These are phyloP conservation scores for Lojkania enalia DNA, from an alignment of 2,329 filamentous ascomycete species.

Conservation along the genomic window DNA sequence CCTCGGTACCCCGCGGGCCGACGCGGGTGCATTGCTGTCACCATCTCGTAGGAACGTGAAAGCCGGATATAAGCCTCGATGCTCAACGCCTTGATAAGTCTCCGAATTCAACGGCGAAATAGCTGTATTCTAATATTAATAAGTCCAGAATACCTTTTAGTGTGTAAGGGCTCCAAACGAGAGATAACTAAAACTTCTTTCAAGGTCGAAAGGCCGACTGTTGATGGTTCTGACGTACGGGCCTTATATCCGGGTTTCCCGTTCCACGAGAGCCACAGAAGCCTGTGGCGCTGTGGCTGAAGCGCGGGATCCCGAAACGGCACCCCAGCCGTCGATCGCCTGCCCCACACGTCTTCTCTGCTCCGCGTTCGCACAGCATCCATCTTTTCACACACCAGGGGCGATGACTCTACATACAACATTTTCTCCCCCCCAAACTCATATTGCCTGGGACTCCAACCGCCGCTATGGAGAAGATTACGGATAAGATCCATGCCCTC, in stretches of 20 bases:
- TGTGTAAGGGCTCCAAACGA: no score
- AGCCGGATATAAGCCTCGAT: no score
- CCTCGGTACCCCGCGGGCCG: neutral
- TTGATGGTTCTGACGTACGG: no score
- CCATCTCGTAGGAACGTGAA: no score
- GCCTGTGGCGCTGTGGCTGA: neutral
- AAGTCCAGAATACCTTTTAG: no score
- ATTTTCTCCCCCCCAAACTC: slow-evolving; percentile 6
- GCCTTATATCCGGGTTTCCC: no score
- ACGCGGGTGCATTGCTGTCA: neutral
- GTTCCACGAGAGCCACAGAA: neutral
- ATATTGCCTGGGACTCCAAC: slow-evolving; percentile 1
- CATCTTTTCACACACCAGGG: neutral
- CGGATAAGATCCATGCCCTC: slow-evolving; percentile 90
- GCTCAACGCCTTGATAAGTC: no score
- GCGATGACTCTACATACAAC: slow-evolving; percentile 34
- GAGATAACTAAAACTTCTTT: no score
- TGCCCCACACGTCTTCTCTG: slow-evolving; percentile 31
- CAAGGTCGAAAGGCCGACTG: no score
- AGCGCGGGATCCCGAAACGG: neutral
- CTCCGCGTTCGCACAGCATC: slow-evolving; percentile 9
- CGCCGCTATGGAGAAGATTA: slow-evolving; percentile 66
- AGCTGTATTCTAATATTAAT: no score
- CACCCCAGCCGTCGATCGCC: slow-evolving; percentile 3
- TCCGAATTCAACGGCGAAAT: no score